phyloP scores from a whole-genome alignment of 148 eudicot genomes.

The Rhododendron ovatum region DNA sequence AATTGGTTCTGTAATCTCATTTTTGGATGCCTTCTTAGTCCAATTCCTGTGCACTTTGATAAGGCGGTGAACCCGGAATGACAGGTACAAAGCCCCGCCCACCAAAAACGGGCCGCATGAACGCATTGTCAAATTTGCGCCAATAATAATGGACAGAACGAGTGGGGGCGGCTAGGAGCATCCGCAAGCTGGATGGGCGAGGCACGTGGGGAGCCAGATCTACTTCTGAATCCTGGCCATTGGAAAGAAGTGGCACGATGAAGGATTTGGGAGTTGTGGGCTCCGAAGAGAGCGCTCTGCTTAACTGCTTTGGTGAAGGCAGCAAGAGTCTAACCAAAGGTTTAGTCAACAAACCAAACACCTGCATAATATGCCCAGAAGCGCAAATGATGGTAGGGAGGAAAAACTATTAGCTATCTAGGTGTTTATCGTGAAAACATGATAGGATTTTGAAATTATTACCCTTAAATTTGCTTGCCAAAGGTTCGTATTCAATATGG shows the following conservation, averaged over 20 bases:
- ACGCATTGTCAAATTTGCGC: constrained; percentile 73
- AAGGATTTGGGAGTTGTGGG: constrained; percentile 52
- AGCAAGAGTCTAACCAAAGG: constrained; percentile 52
- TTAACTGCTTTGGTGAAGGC: constrained; percentile 34
- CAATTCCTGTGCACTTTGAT: constrained; percentile 31
- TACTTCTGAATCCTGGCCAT: constrained; percentile 40
- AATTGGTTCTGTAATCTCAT: background rate
- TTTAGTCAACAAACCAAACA: constrained; percentile 74
- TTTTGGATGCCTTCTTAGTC: background rate
- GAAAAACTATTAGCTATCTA: background rate
- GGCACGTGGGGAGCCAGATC: constrained; percentile 23
- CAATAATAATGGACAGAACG: constrained; percentile 71
- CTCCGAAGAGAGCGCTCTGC: constrained; percentile 33
- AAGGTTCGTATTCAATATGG: background rate
- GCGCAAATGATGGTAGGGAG: background rate
- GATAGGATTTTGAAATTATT: background rate
- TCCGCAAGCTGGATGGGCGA: constrained; percentile 60
- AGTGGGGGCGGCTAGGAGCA: constrained; percentile 53
- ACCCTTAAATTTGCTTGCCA: background rate
- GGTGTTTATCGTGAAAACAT: background rate
- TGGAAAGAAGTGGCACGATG: constrained; percentile 46
- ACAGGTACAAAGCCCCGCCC: constrained; percentile 85
- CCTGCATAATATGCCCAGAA: constrained; percentile 30
- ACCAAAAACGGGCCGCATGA: constrained; percentile 88
- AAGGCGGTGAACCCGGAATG: constrained; percentile 72